Evolutionary conservation across 768 basidiomycete genomes (phyloP), one percentile per base, ranked within the genome.

Genomic region (Pleurotus tuber-regium): DNA sequence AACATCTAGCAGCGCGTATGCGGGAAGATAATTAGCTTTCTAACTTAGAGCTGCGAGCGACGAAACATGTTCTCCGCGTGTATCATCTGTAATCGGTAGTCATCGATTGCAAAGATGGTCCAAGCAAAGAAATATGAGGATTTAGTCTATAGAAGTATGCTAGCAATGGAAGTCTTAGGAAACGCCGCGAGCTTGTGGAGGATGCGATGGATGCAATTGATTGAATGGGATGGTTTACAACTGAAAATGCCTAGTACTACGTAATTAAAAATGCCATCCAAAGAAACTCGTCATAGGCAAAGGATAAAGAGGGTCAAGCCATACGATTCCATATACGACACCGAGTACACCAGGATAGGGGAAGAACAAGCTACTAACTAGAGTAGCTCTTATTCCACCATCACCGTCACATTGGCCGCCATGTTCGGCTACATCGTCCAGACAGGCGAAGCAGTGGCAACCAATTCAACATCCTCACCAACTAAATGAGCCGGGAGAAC

Each of bases 321-420:
- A n/a, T 25, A 44, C 43, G 43, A 44, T 44, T 44, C 43, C 24
- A 29, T 44, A 38, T 38, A 38, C 21, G 21, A 16, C n/a, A 16
- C 35, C 35, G 29, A 24, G 49, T 5, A 16, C 33, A 6, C 29
- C 26, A 35, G 19, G n/a, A n/a, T 11, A 48, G 19, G 29, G 28
- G 30, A 29, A 26, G 12, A 33, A 48, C 47, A 30, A 31, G 47
- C 29, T 30, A 7, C 35, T 16, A 38, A 19, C 35, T 38, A n/a
- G n/a, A 38, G 35, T 14, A n/a, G n/a, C n/a, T 38, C 35, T 19
- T 4, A 38, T 4, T 43, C 41, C 14, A 19, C 21, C 23, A 21
- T 21, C 47, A 33, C 29, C 48, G 21, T 21, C n/a, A 19, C 31
- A 50, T 50, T 35, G 31, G 26, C 38, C 39, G 24, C 28, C 12